These are phyloP conservation scores for Cryptococcus sp. DNA, from an alignment of 1,284 basidiomycete species.

Conservation along the genomic window DNA sequence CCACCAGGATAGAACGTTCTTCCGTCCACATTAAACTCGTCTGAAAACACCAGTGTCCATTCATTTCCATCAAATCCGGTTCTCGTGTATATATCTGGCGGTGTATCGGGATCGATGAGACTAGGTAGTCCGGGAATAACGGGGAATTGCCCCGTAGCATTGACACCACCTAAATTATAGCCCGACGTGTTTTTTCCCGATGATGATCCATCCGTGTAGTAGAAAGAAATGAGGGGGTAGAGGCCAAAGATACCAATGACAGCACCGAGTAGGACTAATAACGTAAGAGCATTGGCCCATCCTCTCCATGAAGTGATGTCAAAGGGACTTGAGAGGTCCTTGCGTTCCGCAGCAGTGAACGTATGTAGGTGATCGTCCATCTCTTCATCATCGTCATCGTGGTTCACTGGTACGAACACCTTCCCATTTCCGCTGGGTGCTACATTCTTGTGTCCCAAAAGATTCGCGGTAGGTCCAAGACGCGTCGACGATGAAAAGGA, in stretches of 20 bases:
- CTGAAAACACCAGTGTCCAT: conserved; percentile 73
- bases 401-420: neutral
- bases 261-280: conserved; percentile 47
- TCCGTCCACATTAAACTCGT: conserved; percentile 76
- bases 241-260: conserved; percentile 66
- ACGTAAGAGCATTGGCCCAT: conserved; percentile 55
- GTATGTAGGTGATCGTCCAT: conserved; percentile 59
- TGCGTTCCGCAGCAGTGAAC: conserved; percentile 37
- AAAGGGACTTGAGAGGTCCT: conserved; percentile 48
- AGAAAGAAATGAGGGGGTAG: conserved; percentile 68
- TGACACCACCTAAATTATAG: conserved; percentile 70
- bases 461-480: conserved; percentile 22
- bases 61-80: conserved; percentile 62
- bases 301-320: conserved; percentile 38
- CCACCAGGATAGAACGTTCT: conserved; percentile 50
- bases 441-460: conserved; percentile 6
- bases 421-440: neutral
- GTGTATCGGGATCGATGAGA: conserved; percentile 66
- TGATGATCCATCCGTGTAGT: conserved; percentile 42
- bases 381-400: conserved; percentile 39
- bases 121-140: conserved; percentile 56
- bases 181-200: conserved; percentile 43
- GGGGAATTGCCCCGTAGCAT: conserved; percentile 63
- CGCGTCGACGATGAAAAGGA: conserved; percentile 15
- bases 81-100: conserved; percentile 55